A percentile compares a stretch with the other conserved stretches of the same genome.
These are phyloP conservation scores for Alternaria triticimaculans DNA, from an alignment of 2,329 filamentous ascomycete genomes.

Conservation along the genomic window DNA sequence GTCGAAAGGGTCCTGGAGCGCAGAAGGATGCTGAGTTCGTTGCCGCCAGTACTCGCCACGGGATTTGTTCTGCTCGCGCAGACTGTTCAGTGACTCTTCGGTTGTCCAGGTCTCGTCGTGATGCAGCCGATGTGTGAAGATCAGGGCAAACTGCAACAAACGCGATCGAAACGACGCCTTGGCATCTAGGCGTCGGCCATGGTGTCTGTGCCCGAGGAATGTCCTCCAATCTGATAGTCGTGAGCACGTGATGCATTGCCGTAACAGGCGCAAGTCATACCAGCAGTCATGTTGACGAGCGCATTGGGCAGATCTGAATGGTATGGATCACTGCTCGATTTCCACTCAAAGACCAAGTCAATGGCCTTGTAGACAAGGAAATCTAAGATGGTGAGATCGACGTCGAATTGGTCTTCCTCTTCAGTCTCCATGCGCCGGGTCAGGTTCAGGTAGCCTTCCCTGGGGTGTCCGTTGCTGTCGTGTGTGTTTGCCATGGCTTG, in stretches of 20 bases:
- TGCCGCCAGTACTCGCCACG: slow-evolving; percentile 40
- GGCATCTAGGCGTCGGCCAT: slow-evolving; percentile 40
- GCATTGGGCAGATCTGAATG: slow-evolving; percentile 42
- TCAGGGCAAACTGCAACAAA: slow-evolving; percentile 55
- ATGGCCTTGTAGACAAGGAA: slow-evolving; percentile 60
- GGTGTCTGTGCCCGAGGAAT: slow-evolving; percentile 52
- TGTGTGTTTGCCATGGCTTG: slow-evolving; percentile 29
- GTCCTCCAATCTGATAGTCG: slow-evolving; percentile 50
- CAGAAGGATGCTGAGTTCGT: slow-evolving; percentile 28
- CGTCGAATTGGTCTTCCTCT: slow-evolving; percentile 52
- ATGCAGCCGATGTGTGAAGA: slow-evolving; percentile 54
- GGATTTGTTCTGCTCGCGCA: slow-evolving; percentile 47
- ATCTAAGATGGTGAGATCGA: slow-evolving; percentile 64
- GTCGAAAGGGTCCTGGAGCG: slow-evolving; percentile 33
- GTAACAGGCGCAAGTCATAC: slow-evolving; percentile 22
- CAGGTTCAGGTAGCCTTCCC: slow-evolving; percentile 40
- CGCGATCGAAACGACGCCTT: slow-evolving; percentile 57
- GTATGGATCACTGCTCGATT: slow-evolving; percentile 34
- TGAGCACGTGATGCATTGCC: not conserved
- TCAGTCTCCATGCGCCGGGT: slow-evolving; percentile 44
- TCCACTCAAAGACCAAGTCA: slow-evolving; percentile 50
- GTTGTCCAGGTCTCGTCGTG: slow-evolving; percentile 49
- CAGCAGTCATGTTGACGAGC: slow-evolving; percentile 42
- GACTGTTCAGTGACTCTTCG: slow-evolving; percentile 39
- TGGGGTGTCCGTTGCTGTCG: slow-evolving; percentile 24